These are phyloP conservation scores for Nannochloropsis gaditana DNA, from an alignment of 108 stramenopile species.

Conservation along the genomic window DNA sequence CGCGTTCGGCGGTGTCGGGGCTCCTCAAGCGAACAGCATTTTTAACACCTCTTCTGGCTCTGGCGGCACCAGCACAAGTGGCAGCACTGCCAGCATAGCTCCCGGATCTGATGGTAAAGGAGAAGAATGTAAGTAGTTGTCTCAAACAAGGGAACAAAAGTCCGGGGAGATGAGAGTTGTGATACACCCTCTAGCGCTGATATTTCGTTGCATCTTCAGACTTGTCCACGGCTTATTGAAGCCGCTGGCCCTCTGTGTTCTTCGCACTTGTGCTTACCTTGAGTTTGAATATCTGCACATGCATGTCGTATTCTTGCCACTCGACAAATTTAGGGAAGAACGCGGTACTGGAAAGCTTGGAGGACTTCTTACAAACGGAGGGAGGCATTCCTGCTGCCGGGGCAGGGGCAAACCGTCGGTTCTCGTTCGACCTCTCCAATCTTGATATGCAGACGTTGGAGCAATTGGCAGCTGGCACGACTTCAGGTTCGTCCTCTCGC, in stretches of 20 bases:
- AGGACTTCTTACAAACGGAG: neutral
- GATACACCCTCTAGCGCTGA: no score
- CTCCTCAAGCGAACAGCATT: neutral
- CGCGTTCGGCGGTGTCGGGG: neutral
- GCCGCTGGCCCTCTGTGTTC: no score
- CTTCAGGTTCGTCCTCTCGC: constrained; percentile 4
- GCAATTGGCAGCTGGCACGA: constrained; percentile 1
- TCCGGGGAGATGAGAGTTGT: no score
- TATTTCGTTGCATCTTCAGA: no score
- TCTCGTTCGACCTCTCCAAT: constrained; percentile 1
- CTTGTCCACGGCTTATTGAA: no score
- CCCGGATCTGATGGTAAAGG: neutral
- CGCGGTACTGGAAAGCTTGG: neutral
- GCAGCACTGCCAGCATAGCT: constrained; percentile 7
- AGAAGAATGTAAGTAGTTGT: neutral
- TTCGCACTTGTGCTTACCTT: no score
- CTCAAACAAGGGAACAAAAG: no score
- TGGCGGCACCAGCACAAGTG: neutral
- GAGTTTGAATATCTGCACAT: no score
- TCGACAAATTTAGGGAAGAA: neutral
- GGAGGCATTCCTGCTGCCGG: neutral
- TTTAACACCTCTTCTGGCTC: neutral
- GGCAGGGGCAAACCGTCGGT: neutral
- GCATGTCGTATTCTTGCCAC: no score
- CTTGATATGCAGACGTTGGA: constrained; percentile 17